Evolutionary conservation across 176 grass and related monocot genomes (phyloP), one percentile per base, ranked within the genome.

Genomic region (Dendrocalamus sinicus): DNA sequence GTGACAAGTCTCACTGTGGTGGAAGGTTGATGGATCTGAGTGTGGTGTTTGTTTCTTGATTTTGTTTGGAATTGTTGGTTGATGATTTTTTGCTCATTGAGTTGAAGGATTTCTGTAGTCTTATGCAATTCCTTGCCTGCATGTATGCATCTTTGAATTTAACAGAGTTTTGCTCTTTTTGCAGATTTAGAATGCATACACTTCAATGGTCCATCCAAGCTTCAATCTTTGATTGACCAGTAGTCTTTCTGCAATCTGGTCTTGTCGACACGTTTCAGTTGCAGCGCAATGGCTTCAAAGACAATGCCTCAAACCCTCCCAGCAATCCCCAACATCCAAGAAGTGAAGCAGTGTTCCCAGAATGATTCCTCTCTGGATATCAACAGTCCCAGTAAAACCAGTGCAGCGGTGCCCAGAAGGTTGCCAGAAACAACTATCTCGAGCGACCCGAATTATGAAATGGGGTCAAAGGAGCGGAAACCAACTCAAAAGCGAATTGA

Each of bases 231-330:
- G 73, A 72, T 67, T 58, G 4, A 82, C 46, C 71, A 55, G 8
- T 81, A 59, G 63, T 19, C 4, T 15, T 55, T 73, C 14, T 61
- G 59, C 44, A 63, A 51, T 78, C 78, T 77, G 53, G 40, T 32
- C 15, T 59, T 10, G 7, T 74, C 52, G 54, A 75, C 30, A 50
- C 28, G 6, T 45, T 82, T 67, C 65, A 53, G 59, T 66, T 72
- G 9, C 5, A 35, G 26, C 73, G 11, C 73, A 73, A 90, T 90
- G 89, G 37, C 89, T 85, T 88, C 91, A 57, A 89, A 95, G 72
- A 51, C 78, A 43, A 46, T 88, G 23, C 70, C 59, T 73, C 87
- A 85, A 73, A 52, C 67, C 72, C 20, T 78, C 26, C 24, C 76
- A 41, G 67, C n/a, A 68, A 17, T 58, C 12, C 79, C 79, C 15